Evolutionary conservation across 2,329 filamentous ascomycete species (phyloP), one percentile per base, ranked within the genome.

Genomic region (Pseudogymnoascus sp.): DNA sequence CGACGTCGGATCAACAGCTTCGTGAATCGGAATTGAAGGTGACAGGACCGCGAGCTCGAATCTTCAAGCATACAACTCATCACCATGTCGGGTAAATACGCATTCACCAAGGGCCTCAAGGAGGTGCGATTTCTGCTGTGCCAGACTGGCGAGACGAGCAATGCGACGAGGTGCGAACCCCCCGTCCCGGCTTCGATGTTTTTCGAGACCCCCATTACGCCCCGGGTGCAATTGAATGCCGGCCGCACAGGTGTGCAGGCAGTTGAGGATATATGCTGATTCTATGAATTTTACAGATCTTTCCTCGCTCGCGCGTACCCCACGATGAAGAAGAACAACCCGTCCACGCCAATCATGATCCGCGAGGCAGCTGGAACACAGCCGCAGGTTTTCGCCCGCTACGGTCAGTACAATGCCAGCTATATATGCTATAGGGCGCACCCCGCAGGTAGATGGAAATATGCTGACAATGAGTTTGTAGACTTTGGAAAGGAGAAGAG

Each of bases 271-370:
- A 35, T 35, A 31, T 33, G 31, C 25, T 35, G 10, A 35, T 55
- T 55, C 12, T 33, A 13, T 29, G 60, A 8, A 31, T 18, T 29
- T 21, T 27, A 59, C 70, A 97, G 94, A 76, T 87, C 89, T 31
- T 99, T 99, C 79, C 82, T 99, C 68, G 88, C 87, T 67, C 86
- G 90, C 74, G 87, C 92, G 68, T 99, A 99, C 77, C 94, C 94
- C 55, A 94, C 90, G 64, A 97, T 99, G 93, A 99, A 99, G 86
- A 95, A 96, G 82, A 90, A 93, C 83, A 99, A 99, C 80, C 94
- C 94, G 62, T 81, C 89, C 76, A 92, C 84, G 58, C 94, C 94
- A 61, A 97, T 99, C 77, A 81, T 99, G 81, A 87, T 99, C 72
- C 90, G 94, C 73, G 94, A 97, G 81, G 94, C 93, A 60, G 80